These are phyloP conservation scores for Lichtheimia corymbifera DNA, from an alignment of 371 early-diverging fungal species.

Conservation along the genomic window DNA sequence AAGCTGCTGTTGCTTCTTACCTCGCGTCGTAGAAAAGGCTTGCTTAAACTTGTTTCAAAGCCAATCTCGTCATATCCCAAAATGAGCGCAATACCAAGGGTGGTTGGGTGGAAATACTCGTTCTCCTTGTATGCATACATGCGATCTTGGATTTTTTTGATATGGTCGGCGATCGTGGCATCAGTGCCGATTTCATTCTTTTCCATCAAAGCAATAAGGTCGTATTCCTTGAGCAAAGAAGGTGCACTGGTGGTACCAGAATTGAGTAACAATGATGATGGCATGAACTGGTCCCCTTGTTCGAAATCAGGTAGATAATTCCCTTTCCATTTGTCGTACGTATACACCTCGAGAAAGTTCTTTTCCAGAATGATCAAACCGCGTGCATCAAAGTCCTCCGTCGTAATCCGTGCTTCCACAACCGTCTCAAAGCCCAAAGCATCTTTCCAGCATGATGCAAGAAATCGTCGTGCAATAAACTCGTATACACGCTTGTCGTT, in stretches of 20 bases:
- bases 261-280: slow-evolving; percentile 64
- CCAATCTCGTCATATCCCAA: slow-evolving; percentile 90
- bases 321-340: slow-evolving; percentile 92
- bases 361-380: slow-evolving; percentile 80
- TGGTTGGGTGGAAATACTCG: slow-evolving; percentile 79
- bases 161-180: slow-evolving; percentile 99
- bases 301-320: slow-evolving; percentile 75
- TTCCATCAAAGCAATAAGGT: slow-evolving; percentile 97
- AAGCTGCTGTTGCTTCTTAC: slow-evolving; percentile 32
- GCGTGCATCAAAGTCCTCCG: slow-evolving; percentile 73
- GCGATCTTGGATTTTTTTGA: slow-evolving; percentile 93
- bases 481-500: slow-evolving; percentile 88
- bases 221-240: slow-evolving; percentile 86
- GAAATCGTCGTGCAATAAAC: slow-evolving; percentile 89
- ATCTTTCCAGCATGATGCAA: slow-evolving; percentile 94
- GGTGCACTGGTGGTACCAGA: slow-evolving; percentile 84
- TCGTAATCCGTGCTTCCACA: slow-evolving; percentile 67
- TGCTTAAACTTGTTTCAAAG: slow-evolving; percentile 79
- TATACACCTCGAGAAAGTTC: slow-evolving; percentile 96
- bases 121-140: slow-evolving; percentile 83
- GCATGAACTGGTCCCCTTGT: slow-evolving; percentile 73
- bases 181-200: slow-evolving; percentile 99
- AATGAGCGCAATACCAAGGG: slow-evolving; percentile 92
- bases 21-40: slow-evolving; percentile 82
- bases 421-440: slow-evolving; percentile 92